Evolutionary conservation across 2,329 filamentous ascomycete genomes (phyloP), one percentile per base, ranked within the genome.

Genomic region (Escovopsis sp.): DNA sequence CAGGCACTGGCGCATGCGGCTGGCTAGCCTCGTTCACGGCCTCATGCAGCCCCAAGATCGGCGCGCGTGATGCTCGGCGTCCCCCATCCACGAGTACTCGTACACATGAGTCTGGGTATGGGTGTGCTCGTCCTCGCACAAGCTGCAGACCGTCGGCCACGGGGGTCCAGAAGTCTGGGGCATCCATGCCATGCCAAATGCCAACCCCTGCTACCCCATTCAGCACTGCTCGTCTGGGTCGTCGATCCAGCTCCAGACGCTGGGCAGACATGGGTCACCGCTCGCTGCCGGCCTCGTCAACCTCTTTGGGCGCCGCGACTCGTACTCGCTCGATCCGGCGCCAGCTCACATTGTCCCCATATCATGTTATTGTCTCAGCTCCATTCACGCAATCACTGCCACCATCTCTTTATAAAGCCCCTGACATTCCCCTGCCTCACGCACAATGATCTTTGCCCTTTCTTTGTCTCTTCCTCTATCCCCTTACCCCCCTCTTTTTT

Each of bases 341-440:
- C 21, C 21, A 25, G 21, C 11, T 6, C 18, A 33, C 31, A 33
- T 19, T 19, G 17, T 34, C 27, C 29, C 21, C 21, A 9, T 25
- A 27, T 30, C 14, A 21, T 34, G 32, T 18, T 14, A 25, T 35
- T 34, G 32, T 34, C 32, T 27, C 32, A 26, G 25, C 32, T 27
- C 23, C 32, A 39, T 40, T 40, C 38, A 38, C 38, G 16, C 32
- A 39, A 38, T 40, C 38, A 38, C 38, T 38, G 33, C 26, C 17
- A n/a, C n/a, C 29, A 13, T 29, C 35, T 40, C 38, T 40, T n/a
- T n/a, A n/a, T 40, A 40, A 40, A 40, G 35, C 29, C 15, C 38
- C 27, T 25, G 21, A 25, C 21, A n/a, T 33, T 33, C 31, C 31
- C 8, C 18, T 13, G 9, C 21, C 8, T 25, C 21, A 25, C 21